Conservation (phyloP, 2,329 filamentous ascomycete genomes). For the Mollisia scopiformis region DNA sequence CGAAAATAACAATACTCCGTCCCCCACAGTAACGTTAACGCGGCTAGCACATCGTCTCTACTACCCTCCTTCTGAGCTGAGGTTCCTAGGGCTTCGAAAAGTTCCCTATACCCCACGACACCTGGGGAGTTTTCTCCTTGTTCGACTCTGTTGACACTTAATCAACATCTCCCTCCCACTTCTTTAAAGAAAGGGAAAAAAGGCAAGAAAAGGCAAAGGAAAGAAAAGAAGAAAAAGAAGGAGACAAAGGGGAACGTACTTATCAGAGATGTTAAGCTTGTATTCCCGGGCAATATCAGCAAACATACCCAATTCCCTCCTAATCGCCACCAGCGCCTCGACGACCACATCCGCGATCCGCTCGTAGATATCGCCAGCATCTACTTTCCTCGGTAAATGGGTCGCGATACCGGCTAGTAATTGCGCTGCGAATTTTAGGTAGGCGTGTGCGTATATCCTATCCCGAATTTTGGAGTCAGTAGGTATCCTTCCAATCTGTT, state of each 20-base stretch:
- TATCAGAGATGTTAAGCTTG: too few species aligned
- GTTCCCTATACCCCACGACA: slow-evolving; percentile 42
- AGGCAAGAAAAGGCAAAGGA: too few species aligned
- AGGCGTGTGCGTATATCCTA: slow-evolving; percentile 57
- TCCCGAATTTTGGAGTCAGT: too few species aligned
- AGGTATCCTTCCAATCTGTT: too few species aligned
- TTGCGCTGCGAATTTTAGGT: slow-evolving; percentile 68
- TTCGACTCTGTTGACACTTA: slow-evolving; percentile 37
- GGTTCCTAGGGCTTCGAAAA: slow-evolving; percentile 50
- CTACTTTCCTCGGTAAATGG: slow-evolving; percentile 47
- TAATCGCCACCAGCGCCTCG: slow-evolving; percentile 66
- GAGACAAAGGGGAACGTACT: too few species aligned
- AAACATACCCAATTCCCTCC: slow-evolving; percentile 66
- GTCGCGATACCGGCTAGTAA: slow-evolving; percentile 59
- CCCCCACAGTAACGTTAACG: slow-evolving; percentile 75
- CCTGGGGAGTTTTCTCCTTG: slow-evolving; percentile 37
- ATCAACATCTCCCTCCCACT: slow-evolving; percentile 61
- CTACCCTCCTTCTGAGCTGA: not conserved
- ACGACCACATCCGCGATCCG: slow-evolving; percentile 63
- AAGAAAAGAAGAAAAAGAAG: too few species aligned
- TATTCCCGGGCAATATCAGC: too few species aligned
- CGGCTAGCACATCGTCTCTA: slow-evolving; percentile 52
- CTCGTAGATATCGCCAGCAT: slow-evolving; percentile 48
- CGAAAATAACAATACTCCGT: slow-evolving; percentile 55
- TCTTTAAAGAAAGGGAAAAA: slow-evolving; percentile 72